Conservation (phyloP, 768 basidiomycete genomes). For the Naematelia aurantialba region DNA sequence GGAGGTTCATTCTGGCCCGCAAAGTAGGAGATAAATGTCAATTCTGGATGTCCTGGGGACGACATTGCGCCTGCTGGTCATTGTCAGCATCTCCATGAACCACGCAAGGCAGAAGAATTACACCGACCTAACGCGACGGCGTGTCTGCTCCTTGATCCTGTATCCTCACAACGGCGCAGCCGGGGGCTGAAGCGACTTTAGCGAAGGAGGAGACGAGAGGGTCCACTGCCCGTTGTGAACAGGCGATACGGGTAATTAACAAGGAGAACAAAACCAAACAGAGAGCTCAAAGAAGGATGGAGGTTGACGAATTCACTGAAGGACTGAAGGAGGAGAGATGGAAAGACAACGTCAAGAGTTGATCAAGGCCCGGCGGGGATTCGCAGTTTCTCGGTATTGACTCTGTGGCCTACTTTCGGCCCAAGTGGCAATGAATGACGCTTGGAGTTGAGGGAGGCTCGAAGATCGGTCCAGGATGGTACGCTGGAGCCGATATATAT, state of each 20-base stretch:
- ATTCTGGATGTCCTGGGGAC: not conserved
- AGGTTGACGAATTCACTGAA: no score
- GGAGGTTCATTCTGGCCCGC: not conserved
- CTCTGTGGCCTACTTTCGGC: no score
- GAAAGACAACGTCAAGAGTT: no score
- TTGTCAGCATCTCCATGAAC: not conserved
- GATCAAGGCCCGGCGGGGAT: no score
- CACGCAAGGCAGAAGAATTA: not conserved
- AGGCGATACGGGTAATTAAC: not conserved
- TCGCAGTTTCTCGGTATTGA: no score
- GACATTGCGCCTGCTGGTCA: not conserved
- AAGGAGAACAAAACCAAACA: no score
- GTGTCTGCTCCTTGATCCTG: not conserved
- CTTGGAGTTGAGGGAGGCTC: no score
- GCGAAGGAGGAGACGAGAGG: not conserved
- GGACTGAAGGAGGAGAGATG: no score
- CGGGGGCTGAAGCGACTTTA: not conserved
- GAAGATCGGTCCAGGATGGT: no score
- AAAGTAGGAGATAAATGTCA: not conserved
- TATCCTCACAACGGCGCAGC: not conserved
- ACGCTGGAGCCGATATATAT: no score
- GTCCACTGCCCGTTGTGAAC: not conserved
- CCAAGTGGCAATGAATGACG: no score
- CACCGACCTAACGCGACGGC: no score
- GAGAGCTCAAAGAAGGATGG: not conserved